Base-by-base conservation (phyloP, 345 rosid genomes). In the Hevea brasiliensis region DNA sequence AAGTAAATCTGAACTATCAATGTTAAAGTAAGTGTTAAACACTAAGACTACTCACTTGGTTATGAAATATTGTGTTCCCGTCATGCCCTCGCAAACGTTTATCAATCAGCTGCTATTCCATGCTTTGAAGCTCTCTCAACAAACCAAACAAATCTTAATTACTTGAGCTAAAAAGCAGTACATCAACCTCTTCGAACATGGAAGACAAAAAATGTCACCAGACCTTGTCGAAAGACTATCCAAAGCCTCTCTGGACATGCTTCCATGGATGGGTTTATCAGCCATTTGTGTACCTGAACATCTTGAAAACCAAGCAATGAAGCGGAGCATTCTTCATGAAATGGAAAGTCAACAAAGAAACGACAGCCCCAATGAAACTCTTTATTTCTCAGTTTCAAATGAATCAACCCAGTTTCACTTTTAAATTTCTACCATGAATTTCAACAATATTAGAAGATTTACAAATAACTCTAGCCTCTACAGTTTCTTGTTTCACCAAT, bases 361-460 rank as follows among this genome's bases (percentile, higher is more conserved):
- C 72, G 58, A 58, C 48, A 61, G 75, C 73, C 67, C 64, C 61
- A 50, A 71, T 40, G 12, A 23, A 73, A 71, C 64, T 61, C 76
- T 72, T 56, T 79, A 69, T 77, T 76, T 72, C 72, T 70, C 74
- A 20, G 44, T 73, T 66, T 73, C 74, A 71, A 78, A 77, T 60
- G 82, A 84, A 79, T 75, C 78, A 57, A 74, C 65, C 44, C 58
- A 51, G 35, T 70, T 76, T 62, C 68, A 42, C 50, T 57, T 45
- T 65, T 17, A 70, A 77, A 45, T 73, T 72, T 73, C 72, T 59
- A 66, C 77, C 73, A 63, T 63, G 72, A 72, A 58, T 63, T 66
- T 68, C 67, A 61, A 76, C 72, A 72, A 59, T 64, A 78, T 60
- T 53, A 72, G 66, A 77, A 71, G 74, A 82, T 79, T 45, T 80